Evolutionary conservation across 306 rosid genomes (phyloP).

Genomic region (Hylodesmum podocarpum): DNA sequence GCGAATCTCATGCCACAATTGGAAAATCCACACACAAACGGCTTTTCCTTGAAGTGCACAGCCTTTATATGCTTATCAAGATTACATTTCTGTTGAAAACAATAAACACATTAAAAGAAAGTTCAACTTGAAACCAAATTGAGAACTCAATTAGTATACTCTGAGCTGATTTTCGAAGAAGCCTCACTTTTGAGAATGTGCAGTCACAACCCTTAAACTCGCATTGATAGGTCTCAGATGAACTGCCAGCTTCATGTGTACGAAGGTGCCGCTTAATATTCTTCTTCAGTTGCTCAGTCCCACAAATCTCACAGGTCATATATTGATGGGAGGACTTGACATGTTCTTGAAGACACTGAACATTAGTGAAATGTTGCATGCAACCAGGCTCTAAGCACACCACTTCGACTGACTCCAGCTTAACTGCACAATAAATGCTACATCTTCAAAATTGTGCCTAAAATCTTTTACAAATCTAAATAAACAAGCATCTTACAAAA

Average conservation of each 20-base stretch:
- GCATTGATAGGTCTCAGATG: constrained; percentile 46
- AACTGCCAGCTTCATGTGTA: constrained; percentile 44
- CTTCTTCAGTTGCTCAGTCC: constrained; percentile 65
- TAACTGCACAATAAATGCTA: constrained; percentile 47
- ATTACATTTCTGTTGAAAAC: constrained; percentile 64
- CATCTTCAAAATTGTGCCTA: constrained; percentile 11
- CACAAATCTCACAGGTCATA: constrained; percentile 62
- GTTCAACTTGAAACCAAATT: neutral
- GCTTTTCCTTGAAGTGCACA: constrained; percentile 62
- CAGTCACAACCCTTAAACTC: constrained; percentile 48
- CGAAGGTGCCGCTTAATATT: constrained; percentile 72
- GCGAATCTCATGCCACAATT: constrained; percentile 87
- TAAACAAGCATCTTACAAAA: neutral
- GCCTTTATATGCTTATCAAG: constrained; percentile 70
- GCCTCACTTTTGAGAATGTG: constrained; percentile 67
- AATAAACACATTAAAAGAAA: neutral
- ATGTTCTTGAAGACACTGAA: constrained; percentile 63
- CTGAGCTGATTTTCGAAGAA: neutral
- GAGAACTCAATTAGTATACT: neutral
- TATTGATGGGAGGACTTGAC: constrained; percentile 66
- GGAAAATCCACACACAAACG: constrained; percentile 65
- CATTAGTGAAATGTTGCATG: constrained; percentile 64
- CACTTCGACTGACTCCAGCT: constrained; percentile 65
- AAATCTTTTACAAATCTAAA: neutral
- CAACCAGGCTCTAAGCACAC: constrained; percentile 70